Conservation (phyloP, 352 stramenopile genomes). For the Phytophthora tubulina region DNA sequence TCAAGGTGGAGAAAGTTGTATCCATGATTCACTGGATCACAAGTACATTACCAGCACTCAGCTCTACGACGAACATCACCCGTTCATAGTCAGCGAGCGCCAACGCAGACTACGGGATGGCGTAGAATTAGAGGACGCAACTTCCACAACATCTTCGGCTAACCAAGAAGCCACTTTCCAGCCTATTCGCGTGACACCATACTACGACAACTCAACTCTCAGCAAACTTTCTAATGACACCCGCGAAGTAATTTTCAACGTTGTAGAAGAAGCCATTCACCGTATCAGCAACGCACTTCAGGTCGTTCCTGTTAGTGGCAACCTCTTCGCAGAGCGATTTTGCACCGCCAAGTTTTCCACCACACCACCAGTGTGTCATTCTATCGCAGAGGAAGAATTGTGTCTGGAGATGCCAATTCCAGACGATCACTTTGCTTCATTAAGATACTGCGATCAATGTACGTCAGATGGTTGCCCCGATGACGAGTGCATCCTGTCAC, state of each 20-base stretch:
- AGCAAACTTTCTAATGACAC: slow-evolving; percentile 40
- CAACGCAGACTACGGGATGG: slow-evolving; percentile 12
- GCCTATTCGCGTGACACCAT: slow-evolving; percentile 69
- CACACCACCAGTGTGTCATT: slow-evolving; percentile 58
- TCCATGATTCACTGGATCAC: slow-evolving; percentile 42
- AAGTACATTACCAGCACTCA: slow-evolving; percentile 21
- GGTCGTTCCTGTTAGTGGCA: slow-evolving; percentile 70
- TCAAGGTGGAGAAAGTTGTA: slow-evolving; percentile 18
- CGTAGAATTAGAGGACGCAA: slow-evolving; percentile 5
- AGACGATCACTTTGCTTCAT: slow-evolving; percentile 54
- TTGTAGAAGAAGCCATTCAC: slow-evolving; percentile 62
- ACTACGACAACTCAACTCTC: slow-evolving; percentile 69
- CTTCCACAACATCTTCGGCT: background rate
- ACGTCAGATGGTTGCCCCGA: slow-evolving; percentile 41
- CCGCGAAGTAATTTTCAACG: slow-evolving; percentile 44
- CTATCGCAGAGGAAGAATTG: slow-evolving; percentile 44
- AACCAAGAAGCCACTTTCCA: slow-evolving; percentile 40
- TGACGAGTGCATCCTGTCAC: slow-evolving; percentile 43
- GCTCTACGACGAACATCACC: slow-evolving; percentile 31
- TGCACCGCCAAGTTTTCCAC: slow-evolving; percentile 59
- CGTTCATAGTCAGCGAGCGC: slow-evolving; percentile 20
- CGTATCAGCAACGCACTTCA: slow-evolving; percentile 51
- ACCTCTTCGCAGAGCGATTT: slow-evolving; percentile 60
- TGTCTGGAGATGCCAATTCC: slow-evolving; percentile 84
- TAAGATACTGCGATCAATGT: slow-evolving; percentile 55